phyloP scores from a whole-genome alignment of 2,329 filamentous ascomycete genomes.

The Monosporascus sp. region DNA sequence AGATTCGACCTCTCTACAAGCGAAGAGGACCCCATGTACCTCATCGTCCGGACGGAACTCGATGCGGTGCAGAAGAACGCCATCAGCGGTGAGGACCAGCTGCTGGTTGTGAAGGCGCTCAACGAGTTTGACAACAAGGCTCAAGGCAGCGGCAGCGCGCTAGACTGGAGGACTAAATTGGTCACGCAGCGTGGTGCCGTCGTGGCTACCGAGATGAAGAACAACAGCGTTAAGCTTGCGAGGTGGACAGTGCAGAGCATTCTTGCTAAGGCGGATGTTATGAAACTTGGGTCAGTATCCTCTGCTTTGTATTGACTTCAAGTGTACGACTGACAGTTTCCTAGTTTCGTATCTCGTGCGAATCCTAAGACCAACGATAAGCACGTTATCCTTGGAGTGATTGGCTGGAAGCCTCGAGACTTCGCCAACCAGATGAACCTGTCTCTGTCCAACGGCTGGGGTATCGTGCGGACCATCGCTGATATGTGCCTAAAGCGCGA shows the following conservation, averaged over 20 bases:
- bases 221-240: slow-evolving; percentile 98
- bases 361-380: slow-evolving; percentile 91
- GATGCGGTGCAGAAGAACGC: slow-evolving; percentile 95
- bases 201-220: slow-evolving; percentile 99
- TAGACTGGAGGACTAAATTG: slow-evolving; percentile 96
- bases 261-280: slow-evolving; percentile 91
- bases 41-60: slow-evolving; percentile 90
- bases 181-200: slow-evolving; percentile 93
- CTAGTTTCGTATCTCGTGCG: slow-evolving; percentile 86
- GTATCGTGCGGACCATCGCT: slow-evolving; percentile 95
- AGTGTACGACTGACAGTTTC: background rate
- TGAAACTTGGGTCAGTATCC: slow-evolving; percentile 84
- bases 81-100: slow-evolving; percentile 86
- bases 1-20: slow-evolving; percentile 93
- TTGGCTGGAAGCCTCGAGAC: slow-evolving; percentile 96
- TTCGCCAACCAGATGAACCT: slow-evolving; percentile 98
- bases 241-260: slow-evolving; percentile 97
- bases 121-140: slow-evolving; percentile 99
- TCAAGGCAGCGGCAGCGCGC: slow-evolving; percentile 85
- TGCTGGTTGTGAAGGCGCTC: slow-evolving; percentile 86
- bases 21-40: slow-evolving; percentile 87
- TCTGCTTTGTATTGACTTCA: background rate
- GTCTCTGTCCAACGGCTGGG: slow-evolving; percentile 95
- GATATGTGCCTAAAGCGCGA: slow-evolving; percentile 82
- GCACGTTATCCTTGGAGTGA: slow-evolving; percentile 90